A percentile compares a stretch with the other conserved stretches of the same genome.
These are phyloP conservation scores for Prunella vulgaris DNA, from an alignment of 257 asterid species.

Conservation along the genomic window DNA sequence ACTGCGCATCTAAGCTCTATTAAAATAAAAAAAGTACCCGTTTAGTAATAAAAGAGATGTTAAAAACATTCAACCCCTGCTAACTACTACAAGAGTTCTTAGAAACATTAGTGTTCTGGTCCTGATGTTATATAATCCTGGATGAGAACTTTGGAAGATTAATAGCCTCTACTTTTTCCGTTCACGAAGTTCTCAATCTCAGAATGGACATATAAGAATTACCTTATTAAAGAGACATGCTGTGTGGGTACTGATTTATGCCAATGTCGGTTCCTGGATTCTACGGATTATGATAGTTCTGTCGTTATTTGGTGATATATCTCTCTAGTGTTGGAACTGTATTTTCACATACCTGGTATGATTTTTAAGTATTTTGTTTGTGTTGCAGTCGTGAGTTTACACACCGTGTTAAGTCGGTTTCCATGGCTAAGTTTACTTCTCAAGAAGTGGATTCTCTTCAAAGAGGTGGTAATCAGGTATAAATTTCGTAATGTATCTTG, in stretches of 20 bases:
- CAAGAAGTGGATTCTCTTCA: slow-evolving; percentile 97
- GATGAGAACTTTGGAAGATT: neutral
- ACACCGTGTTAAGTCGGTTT: slow-evolving; percentile 96
- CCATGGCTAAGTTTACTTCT: slow-evolving; percentile 88
- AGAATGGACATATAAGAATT: neutral
- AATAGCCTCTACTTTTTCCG: neutral
- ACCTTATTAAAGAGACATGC: neutral
- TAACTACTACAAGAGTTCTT: neutral
- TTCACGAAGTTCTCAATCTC: neutral
- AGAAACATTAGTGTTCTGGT: neutral
- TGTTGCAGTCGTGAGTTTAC: slow-evolving; percentile 93
- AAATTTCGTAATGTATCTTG: too few species aligned
- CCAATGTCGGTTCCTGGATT: neutral
- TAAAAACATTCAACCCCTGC: neutral
- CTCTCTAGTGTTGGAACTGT: neutral
- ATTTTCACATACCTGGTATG: slow-evolving; percentile 11
- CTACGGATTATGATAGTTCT: neutral
- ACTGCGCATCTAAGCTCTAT: neutral
- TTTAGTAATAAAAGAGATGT: neutral
- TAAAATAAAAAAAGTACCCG: neutral
- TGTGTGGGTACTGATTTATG: neutral
- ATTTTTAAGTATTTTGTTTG: slow-evolving; percentile 12
- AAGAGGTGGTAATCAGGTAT: slow-evolving; percentile 94
- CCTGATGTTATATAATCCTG: neutral
- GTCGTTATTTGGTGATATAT: neutral